Evolutionary conservation across 2,329 filamentous ascomycete species (phyloP), one percentile per base, ranked within the genome.

Genomic region (Paraphoma sp.): DNA sequence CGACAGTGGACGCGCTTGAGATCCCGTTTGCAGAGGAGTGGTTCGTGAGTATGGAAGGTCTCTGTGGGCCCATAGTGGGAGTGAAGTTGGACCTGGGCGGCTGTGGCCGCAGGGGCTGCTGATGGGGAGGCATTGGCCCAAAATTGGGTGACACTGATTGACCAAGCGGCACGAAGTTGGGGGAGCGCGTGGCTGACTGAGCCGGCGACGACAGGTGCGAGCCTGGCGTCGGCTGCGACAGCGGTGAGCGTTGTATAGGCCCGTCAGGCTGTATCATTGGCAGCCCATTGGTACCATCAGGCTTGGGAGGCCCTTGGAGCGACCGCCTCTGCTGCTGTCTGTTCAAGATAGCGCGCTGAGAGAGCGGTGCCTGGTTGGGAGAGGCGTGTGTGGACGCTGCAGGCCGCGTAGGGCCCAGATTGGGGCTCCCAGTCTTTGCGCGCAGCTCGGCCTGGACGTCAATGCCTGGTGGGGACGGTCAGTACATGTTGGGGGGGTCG

Each of bases 361-460:
- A 88, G 30, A 91, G 89, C 51, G 90, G 89, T 30, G 89, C 86
- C 59, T 76, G 75, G 51, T 72, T 75, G 30, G 65, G 79, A 87
- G 83, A 76, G 29, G 69, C 58, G 38, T 65, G 72, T 83, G 89
- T 78, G 86, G 90, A 66, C 83, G 80, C 84, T 53, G 74, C 68
- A 65, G 76, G 71, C 60, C 79, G 79, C 54, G 86, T 91, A 67
- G 85, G 88, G 57, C 84, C 89, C 61, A 95, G 83, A 70, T 89
- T 90, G 50, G 93, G 92, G 79, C 91, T 96, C 68, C 90, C 92
- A 46, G 91, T 93, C 82, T 97, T 98, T 74, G 93, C 89, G 62
- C 91, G 91, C 69, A 99, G 85, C 80, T 98, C 95, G 62, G 93
- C 91, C 80, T 98, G 93, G 47, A 99, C 95, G 83, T 99, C 94